Base-by-base conservation (phyloP, 305 asterid species). In the Rubia tinctorum region DNA sequence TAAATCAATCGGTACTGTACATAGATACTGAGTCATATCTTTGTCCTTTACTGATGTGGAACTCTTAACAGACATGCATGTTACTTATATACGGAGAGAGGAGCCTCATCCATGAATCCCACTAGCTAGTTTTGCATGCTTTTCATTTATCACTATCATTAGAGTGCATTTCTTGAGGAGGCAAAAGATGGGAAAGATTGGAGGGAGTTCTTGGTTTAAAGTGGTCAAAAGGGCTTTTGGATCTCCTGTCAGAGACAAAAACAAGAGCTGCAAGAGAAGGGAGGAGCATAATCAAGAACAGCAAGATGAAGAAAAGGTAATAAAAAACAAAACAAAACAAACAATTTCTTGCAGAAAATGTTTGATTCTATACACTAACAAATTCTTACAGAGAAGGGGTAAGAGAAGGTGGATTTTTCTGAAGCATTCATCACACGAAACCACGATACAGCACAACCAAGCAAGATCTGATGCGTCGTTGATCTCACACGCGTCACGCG, bases 141-240 rank as follows among this genome's bases (percentile, higher is more conserved):
- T 61, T 47, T 69, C 20, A 61, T 69, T 1, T 22, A 2, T 34
- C 23, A 37, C 34, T 20, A n/a, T 25, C 25, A 51, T 45, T 23
- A 23, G 14, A 62, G 67, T 7, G 44, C 40, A 30, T 51, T 7
- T 55, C 18, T 60, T 30, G 39, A n/a, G 69, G 40, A 18, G 23
- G 3, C 67, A 42, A 71, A 63, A 13, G 71, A 91, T 89, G 93
- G 95, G 94, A 66, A 91, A 88, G 80, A 87, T 55, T 42, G 83
- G 77, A 66, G 88, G 89, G 23, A 79, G 15, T 75, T 91, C 98
- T 51, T 91, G 96, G 97, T 67, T 91, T 3, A 80, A 75, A 69
- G 87, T 81, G 59, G 91, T 91, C 71, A 91, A 82, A 78, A 90
- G 80, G 75, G 98, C 94, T 25, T 93, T 93, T 73, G 80, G 85